phyloP scores from a whole-genome alignment of 2,329 filamentous ascomycete species.

The Chaetomium sp. region DNA sequence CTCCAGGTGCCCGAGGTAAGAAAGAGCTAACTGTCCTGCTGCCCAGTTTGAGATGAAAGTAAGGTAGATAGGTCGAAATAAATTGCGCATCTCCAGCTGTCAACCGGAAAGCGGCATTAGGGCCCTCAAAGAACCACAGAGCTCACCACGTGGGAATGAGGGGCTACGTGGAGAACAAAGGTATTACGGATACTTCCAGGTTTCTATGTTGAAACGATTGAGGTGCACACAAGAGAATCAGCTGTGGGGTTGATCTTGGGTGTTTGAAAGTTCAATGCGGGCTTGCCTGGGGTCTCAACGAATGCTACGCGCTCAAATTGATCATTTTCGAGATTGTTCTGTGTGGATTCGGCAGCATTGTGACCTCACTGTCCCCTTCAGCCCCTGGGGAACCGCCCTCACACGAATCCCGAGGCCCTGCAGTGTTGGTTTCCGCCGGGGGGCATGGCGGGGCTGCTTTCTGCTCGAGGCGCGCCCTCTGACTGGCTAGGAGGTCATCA shows the following conservation, averaged over 20 bases:
- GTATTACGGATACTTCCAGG: background rate
- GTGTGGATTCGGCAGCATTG: conserved; percentile 21
- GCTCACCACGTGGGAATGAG: background rate
- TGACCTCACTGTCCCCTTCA: conserved; percentile 2
- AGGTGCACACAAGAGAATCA: background rate
- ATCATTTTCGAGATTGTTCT: conserved; percentile 20
- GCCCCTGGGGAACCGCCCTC: conserved; percentile 6
- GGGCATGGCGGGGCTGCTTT: conserved; percentile 21
- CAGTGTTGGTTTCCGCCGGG: conserved; percentile 6
- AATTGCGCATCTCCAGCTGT: background rate
- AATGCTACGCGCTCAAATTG: conserved; percentile 13
- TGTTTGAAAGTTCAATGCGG: background rate
- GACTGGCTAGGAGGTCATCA: conserved; percentile 23
- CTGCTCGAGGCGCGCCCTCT: conserved; percentile 17
- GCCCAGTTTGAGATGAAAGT: background rate
- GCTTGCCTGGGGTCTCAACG: background rate
- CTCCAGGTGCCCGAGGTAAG: background rate
- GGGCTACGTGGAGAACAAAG: background rate
- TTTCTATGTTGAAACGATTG: background rate
- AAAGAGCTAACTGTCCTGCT: background rate
- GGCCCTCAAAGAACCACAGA: background rate
- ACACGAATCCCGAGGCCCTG: conserved; percentile 6
- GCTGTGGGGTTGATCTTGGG: background rate
- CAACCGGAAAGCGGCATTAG: background rate
- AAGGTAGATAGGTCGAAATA: background rate